A percentile compares a stretch with the other conserved stretches of the same genome.
Conservation (phyloP, 192 early-diverging fungal species). For the Pilobolus umbonatus region DNA sequence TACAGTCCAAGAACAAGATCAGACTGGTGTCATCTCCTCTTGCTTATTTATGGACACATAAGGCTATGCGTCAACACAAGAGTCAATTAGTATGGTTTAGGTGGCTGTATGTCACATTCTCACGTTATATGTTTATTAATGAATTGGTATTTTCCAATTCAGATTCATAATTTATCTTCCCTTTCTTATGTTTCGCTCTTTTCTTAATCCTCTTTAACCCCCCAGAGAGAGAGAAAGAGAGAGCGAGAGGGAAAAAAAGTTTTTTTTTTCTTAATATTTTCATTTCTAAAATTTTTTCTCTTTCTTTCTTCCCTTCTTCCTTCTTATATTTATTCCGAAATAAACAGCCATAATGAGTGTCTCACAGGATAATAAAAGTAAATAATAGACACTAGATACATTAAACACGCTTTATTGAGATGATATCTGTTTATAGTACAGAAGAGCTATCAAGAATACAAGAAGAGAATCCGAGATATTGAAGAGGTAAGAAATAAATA, state of each 20-base stretch:
- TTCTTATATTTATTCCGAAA: background rate
- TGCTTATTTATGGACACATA: constrained; percentile 49
- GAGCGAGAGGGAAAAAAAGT: background rate
- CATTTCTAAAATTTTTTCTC: background rate
- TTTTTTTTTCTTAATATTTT: background rate
- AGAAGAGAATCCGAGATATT: constrained; percentile 45
- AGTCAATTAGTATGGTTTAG: constrained; percentile 94
- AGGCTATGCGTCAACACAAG: constrained; percentile 76
- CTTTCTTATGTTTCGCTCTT: background rate
- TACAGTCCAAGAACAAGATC: background rate
- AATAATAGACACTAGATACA: background rate
- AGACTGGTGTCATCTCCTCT: constrained; percentile 52
- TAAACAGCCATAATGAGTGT: background rate
- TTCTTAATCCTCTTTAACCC: too few species aligned
- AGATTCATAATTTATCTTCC: background rate
- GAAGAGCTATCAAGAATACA: background rate
- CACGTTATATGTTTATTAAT: constrained; percentile 88
- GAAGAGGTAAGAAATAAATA: constrained; percentile 37
- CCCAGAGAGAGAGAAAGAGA: background rate
- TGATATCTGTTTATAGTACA: background rate
- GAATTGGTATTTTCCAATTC: constrained; percentile 29
- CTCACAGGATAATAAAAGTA: background rate
- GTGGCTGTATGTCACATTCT: constrained; percentile 78
- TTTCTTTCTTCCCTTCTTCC: constrained; percentile 3
- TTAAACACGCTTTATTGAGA: background rate